These are phyloP conservation scores for Paraphaeosphaeria sporulosa DNA, from an alignment of 2,329 filamentous ascomycete genomes.

Conservation along the genomic window DNA sequence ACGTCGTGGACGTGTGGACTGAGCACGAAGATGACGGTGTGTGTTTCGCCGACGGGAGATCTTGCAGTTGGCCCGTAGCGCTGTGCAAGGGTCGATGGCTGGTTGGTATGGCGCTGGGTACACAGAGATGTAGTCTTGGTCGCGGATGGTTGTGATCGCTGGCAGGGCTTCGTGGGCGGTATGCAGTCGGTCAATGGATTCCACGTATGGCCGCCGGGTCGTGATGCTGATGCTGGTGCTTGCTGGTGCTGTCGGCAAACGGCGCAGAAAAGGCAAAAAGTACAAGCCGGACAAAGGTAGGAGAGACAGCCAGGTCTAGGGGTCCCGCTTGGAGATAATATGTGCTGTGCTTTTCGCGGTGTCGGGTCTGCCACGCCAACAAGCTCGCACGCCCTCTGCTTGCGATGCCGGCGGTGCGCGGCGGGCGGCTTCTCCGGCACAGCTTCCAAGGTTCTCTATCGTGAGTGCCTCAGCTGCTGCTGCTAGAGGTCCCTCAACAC, in stretches of 20 bases:
- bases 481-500: conserved; percentile 4
- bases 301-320: neutral
- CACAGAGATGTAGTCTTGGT: neutral
- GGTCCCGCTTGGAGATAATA: conserved; percentile 1
- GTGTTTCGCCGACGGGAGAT: conserved; percentile 30
- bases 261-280: neutral
- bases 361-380: neutral
- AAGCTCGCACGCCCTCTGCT: neutral
- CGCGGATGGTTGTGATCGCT: conserved; percentile 5
- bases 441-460: conserved; percentile 6
- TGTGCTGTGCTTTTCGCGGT: conserved; percentile 6
- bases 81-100: conserved; percentile 30
- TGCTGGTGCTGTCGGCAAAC: neutral
- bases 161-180: conserved; percentile 6
- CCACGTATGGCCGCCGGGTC: neutral
- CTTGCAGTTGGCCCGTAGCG: conserved; percentile 29
- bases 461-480: neutral
- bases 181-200: neutral
- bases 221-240: neutral
- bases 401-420: conserved; percentile 1
- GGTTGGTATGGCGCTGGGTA: neutral
- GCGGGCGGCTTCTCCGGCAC: conserved; percentile 7
- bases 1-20: conserved; percentile 25
- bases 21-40: conserved; percentile 36
- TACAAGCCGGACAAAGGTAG: neutral